These are phyloP conservation scores for Vachellia collinsii DNA, from an alignment of 306 rosid species.

Conservation along the genomic window DNA sequence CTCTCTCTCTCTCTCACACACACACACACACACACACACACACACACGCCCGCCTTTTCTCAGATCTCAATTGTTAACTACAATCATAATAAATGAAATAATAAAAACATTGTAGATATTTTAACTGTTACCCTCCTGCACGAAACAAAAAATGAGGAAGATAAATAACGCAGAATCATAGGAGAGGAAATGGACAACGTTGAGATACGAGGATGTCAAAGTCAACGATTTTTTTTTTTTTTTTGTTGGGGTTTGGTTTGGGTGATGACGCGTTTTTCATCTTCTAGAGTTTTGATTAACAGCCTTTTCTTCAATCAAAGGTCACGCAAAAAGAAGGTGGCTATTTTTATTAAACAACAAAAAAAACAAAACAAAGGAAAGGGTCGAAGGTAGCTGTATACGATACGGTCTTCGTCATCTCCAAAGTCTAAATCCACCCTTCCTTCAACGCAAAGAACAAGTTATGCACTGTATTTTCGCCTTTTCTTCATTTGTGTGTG, in stretches of 20 bases:
- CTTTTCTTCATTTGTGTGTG: neutral
- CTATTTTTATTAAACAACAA: no score
- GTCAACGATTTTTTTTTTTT: neutral
- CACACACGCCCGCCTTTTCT: no score
- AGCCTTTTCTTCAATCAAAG: constrained; percentile 5
- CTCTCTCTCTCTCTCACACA: no score
- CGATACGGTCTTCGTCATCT: neutral
- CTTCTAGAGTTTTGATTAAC: neutral
- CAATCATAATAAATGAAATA: no score
- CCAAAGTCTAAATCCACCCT: constrained; percentile 7
- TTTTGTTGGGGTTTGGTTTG: neutral
- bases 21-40: no score
- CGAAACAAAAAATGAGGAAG: no score
- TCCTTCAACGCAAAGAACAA: constrained; percentile 24
- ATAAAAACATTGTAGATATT: no score
- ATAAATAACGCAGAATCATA: no score
- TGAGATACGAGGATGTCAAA: neutral
- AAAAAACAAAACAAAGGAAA: no score
- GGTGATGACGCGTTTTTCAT: neutral
- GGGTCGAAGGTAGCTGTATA: neutral
- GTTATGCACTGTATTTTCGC: neutral
- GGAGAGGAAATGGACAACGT: neutral
- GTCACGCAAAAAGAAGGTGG: neutral
- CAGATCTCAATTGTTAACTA: no score
- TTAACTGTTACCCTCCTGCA: no score